Percentiles rank a stretch among this genome's conserved stretches.
These are phyloP conservation scores for Salix exigua DNA, from an alignment of 345 rosid species.

Conservation along the genomic window DNA sequence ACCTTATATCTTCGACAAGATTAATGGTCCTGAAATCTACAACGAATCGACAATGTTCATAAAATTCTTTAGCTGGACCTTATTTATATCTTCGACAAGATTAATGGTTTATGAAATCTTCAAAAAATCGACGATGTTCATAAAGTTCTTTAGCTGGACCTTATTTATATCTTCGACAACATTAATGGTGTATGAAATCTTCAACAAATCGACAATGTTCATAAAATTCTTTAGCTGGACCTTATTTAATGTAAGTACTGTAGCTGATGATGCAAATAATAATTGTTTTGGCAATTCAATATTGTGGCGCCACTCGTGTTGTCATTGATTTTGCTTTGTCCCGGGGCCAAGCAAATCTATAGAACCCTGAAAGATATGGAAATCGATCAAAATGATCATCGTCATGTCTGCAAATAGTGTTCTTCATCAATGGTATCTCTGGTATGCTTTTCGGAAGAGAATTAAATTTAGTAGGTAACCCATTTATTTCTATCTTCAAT, in stretches of 20 bases:
- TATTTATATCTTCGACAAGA: not conserved
- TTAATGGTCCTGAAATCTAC: not conserved
- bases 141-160: not conserved
- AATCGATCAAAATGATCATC: not conserved
- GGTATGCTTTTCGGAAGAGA: not conserved
- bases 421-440: not conserved
- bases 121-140: not conserved
- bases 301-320: not conserved
- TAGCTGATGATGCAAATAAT: not conserved
- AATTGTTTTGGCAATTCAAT: not conserved
- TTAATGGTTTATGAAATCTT: not conserved
- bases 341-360: not conserved
- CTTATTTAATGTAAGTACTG: not conserved
- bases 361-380: not conserved
- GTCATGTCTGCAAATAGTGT: not conserved
- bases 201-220: not conserved
- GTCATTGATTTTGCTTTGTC: not conserved
- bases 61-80: not conserved
- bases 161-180: not conserved
- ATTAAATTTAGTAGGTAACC: not conserved
- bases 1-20: not conserved
- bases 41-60: not conserved
- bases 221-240: not conserved
- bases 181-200: not conserved
- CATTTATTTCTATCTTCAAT: not conserved